Evolutionary conservation across 176 grass and related monocot genomes (phyloP), one percentile per base, ranked within the genome.

Genomic region (Eragrostis curvula): DNA sequence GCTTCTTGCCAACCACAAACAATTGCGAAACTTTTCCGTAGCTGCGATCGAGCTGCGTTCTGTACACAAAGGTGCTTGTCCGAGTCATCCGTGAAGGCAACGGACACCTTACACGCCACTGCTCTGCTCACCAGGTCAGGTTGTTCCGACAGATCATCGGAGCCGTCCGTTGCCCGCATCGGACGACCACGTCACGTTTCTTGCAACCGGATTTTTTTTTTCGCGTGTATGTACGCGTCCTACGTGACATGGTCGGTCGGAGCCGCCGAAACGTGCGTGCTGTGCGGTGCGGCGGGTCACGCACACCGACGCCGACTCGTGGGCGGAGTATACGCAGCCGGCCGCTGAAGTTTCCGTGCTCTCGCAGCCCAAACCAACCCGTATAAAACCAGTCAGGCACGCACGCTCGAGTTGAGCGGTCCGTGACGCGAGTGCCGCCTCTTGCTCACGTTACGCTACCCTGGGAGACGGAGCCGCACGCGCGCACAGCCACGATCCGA

Each of bases 241-340:
- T 18, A 2, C 70, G 70, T 53, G 32, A 29, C 66, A 29, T 53
- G 68, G 30, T n/a, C 27, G 69, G 64, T n/a, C 27, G 69, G 64
- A 28, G 41, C 60, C 4, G 21, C 55, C 55, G 21, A 23, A 49
- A 25, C 9, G 29, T 8, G 9, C 30, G 13, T 70, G 68, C 0
- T 3, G 23, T 76, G 74, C 55, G 12, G 69, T 12, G 84, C 59
- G 30, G 30, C 25, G 29, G 24, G 80, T 40, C 74, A 85, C 65
- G 52, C 46, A 5, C 52, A 43, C 66, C 28, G 53, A 73, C 2
- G 40, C 17, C 79, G 85, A 71, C 85, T 46, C 72, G 55, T 24
- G 23, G 47, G 60, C 15, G 43, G 27, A 24, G 73, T 73, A 41
- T 45, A 36, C 32, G 32, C 32, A 14, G 28, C 68, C 65, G 24